Base-by-base conservation (phyloP, 139 green algal genomes). In the Chlorella sp. region DNA sequence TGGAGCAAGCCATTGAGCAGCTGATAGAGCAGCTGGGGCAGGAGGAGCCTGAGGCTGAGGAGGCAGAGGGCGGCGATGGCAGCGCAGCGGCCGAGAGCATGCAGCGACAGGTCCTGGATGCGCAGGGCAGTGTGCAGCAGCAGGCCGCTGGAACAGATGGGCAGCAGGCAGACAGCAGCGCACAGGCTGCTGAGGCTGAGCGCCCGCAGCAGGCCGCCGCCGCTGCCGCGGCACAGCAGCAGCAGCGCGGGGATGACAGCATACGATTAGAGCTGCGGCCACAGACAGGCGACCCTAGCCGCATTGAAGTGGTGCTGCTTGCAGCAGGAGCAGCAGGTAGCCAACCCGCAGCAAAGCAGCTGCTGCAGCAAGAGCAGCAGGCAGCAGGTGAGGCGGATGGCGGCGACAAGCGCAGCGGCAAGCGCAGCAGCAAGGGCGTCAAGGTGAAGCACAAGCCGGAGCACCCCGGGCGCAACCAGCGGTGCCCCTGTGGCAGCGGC, bases 1-100 rank as follows among this genome's bases (percentile, higher is more conserved):
- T 89, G 32, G 92, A 94, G 62, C 82, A 65, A n/a, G 90, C 90
- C 0, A 92, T 94, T 11, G 91, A 94, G 84, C 13, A 40, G 24
- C 74, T 94, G 28, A 93, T 94, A n/a, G 84, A 92, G 64, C 73
- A 85, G 38, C 60, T 85, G 78, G 81, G 62, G 34, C 34, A 19
- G 60, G 41, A 60, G 46, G 68, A 38, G 67, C 51, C 51, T 24
- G 43, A 73, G 36, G 34, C 1, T 8, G 38, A n/a, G 41, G 36
- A 75, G n/a, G 60, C 43, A 26, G 75, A n/a, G n/a, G 30, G 73
- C 67, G 48, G 80, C 51, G 11, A 11, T 54, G 46, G 46, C 46
- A 54, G 46, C 46, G 46, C 46, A 11, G 51, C 51, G 2, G 51
- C 51, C 24, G 51, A 11, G 2, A 60, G 14, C 2, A 16, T 16